A percentile compares a stretch with the other conserved stretches of the same genome.
Conservation (phyloP, 257 asterid genomes). For the Solanum microdontum region DNA sequence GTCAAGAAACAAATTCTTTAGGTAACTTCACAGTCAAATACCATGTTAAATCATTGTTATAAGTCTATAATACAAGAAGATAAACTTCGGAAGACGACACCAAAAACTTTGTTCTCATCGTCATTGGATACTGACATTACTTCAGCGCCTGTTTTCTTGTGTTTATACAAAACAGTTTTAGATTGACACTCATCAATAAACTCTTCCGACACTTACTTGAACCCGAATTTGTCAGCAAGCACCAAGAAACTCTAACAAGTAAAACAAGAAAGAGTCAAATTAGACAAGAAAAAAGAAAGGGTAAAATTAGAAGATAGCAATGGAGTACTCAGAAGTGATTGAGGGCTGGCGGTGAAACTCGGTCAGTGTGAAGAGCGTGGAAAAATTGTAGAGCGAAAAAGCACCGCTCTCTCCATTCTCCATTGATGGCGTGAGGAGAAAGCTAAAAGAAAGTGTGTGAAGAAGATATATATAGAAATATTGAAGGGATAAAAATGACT, state of each 20-base stretch:
- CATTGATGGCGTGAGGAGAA: slow-evolving; percentile 21
- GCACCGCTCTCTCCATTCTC: slow-evolving; percentile 44
- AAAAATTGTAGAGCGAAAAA: slow-evolving; percentile 52
- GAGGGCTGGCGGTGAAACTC: slow-evolving; percentile 13
- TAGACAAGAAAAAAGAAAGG: background rate
- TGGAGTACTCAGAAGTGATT: slow-evolving; percentile 5
- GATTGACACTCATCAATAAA: slow-evolving; percentile 91
- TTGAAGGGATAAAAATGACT: background rate
- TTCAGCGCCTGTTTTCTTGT: slow-evolving; percentile 91
- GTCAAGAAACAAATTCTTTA: no score
- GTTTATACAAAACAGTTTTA: slow-evolving; percentile 22
- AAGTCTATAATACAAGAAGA: background rate
- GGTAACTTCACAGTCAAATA: background rate
- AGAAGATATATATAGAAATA: background rate
- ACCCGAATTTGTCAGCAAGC: slow-evolving; percentile 81
- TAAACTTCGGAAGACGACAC: slow-evolving; percentile 71
- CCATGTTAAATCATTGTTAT: no score
- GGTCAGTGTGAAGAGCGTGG: slow-evolving; percentile 50
- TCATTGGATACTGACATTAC: slow-evolving; percentile 89
- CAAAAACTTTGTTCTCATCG: slow-evolving; percentile 95
- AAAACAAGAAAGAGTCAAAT: background rate
- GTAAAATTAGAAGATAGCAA: background rate
- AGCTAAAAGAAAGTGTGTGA: background rate
- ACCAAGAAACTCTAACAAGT: slow-evolving; percentile 35
- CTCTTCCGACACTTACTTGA: slow-evolving; percentile 76